Conservation (phyloP, 495 filamentous ascomycete species). For the Emericellopsis terricola region DNA sequence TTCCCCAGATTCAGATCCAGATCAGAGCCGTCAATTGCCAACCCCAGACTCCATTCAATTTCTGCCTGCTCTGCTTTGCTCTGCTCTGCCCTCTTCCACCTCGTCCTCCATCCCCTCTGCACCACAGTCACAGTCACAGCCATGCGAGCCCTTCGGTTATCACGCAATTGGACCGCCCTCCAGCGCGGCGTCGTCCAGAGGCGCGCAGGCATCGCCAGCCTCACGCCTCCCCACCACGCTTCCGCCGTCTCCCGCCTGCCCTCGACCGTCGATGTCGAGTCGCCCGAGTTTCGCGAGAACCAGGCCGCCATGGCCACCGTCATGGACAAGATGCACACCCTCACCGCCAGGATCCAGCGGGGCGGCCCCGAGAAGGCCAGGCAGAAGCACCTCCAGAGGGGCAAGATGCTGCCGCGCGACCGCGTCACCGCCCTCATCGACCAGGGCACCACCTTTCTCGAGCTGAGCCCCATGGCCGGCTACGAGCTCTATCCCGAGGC, state of each 20-base stretch:
- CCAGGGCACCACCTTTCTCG: constrained; percentile 76
- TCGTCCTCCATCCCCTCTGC: background rate
- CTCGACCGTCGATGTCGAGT: constrained; percentile 57
- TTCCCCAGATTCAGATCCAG: too few species aligned
- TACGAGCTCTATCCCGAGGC: constrained; percentile 75
- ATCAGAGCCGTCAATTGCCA: too few species aligned
- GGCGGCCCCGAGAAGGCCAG: constrained; percentile 73
- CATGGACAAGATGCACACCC: constrained; percentile 39
- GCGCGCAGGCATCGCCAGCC: constrained; percentile 40
- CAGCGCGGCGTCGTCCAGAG: constrained; percentile 1
- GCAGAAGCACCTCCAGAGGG: constrained; percentile 71
- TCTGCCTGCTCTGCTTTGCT: background rate
- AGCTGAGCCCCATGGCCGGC: constrained; percentile 75
- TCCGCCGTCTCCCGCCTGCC: constrained; percentile 60
- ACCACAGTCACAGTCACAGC: constrained; percentile 18
- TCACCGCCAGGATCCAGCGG: constrained; percentile 51
- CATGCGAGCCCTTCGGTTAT: constrained; percentile 16
- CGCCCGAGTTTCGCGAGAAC: constrained; percentile 70
- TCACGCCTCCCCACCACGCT: constrained; percentile 50
- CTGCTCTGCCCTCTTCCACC: background rate
- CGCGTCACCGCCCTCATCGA: constrained; percentile 79
- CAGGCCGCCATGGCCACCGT: constrained; percentile 57
- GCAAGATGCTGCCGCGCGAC: constrained; percentile 91
- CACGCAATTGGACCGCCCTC: constrained; percentile 19
- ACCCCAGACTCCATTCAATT: background rate